Conservation (phyloP, 768 basidiomycete genomes). For the Thelephora aurantiotincta region DNA sequence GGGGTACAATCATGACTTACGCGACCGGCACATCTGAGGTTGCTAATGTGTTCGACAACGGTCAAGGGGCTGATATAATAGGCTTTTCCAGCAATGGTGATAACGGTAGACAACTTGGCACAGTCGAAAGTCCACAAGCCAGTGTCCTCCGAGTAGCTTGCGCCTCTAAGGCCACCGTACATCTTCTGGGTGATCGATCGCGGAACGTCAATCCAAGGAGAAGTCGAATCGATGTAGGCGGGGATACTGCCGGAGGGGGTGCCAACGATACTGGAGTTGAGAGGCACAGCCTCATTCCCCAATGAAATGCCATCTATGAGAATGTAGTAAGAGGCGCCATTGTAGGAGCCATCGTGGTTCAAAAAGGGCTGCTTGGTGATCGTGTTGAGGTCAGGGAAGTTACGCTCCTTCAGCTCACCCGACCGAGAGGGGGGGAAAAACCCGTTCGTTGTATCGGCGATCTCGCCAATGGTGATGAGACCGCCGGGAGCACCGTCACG, state of each 20-base stretch:
- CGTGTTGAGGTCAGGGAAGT: background rate
- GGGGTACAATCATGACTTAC: too few relatives aligned
- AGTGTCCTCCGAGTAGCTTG: background rate
- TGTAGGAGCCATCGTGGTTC: background rate
- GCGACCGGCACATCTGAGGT: too few relatives aligned
- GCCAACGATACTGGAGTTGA: too few relatives aligned
- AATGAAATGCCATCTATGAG: background rate
- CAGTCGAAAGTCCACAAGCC: background rate
- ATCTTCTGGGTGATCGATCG: too few relatives aligned
- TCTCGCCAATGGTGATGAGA: background rate
- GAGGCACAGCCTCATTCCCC: too few relatives aligned
- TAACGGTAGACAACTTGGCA: background rate
- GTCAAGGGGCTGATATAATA: background rate
- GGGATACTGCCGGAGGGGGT: too few relatives aligned
- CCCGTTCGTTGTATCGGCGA: background rate
- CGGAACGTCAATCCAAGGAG: too few relatives aligned
- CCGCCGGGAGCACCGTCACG: background rate
- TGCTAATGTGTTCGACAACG: too few relatives aligned
- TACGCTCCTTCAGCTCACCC: background rate
- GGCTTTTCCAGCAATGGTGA: background rate
- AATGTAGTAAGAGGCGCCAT: background rate
- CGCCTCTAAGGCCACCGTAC: too few relatives aligned
- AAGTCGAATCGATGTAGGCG: too few relatives aligned
- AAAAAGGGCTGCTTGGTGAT: background rate
- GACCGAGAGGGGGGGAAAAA: background rate